These are phyloP conservation scores for Tricholoma flavovirens DNA, from an alignment of 768 basidiomycete genomes.

Conservation along the genomic window DNA sequence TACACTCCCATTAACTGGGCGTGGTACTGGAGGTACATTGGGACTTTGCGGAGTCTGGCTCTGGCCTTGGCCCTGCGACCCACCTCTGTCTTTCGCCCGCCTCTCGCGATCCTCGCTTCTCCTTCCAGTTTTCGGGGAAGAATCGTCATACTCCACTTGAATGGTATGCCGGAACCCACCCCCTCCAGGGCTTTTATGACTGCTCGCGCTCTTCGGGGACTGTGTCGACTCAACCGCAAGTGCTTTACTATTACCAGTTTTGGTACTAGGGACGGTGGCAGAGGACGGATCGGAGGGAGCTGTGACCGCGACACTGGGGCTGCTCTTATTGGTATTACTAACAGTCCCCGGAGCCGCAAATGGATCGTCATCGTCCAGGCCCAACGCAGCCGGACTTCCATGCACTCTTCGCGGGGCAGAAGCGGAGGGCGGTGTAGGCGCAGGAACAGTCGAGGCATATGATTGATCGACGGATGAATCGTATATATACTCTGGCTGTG, in stretches of 20 bases:
- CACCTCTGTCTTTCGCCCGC: constrained; percentile 1
- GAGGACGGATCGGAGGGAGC: not conserved
- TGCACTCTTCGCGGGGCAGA: constrained; percentile 19
- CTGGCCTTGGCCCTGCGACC: not conserved
- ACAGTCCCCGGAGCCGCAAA: constrained; percentile 45
- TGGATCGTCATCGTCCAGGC: constrained; percentile 60
- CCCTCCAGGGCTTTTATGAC: constrained; percentile 28
- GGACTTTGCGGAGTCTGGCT: constrained; percentile 1
- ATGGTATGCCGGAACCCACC: constrained; percentile 79
- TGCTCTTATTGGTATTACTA: not conserved
- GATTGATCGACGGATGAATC: constrained; percentile 65
- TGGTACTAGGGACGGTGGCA: too few relatives aligned
- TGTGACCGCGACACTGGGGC: not conserved
- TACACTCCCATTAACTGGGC: constrained; percentile 8
- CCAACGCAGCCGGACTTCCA: constrained; percentile 28
- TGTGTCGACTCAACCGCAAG: constrained; percentile 8
- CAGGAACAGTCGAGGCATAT: constrained; percentile 23
- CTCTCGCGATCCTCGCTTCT: constrained; percentile 26
- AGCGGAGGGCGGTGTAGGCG: constrained; percentile 20
- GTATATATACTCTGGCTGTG: constrained; percentile 71
- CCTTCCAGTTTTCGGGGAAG: constrained; percentile 25
- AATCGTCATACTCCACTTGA: constrained; percentile 90
- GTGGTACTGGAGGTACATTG: constrained; percentile 6
- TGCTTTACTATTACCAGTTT: not conserved
- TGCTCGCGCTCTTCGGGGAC: constrained; percentile 30